phyloP scores from a whole-genome alignment of 257 asterid genomes.

The Lantana camara region DNA sequence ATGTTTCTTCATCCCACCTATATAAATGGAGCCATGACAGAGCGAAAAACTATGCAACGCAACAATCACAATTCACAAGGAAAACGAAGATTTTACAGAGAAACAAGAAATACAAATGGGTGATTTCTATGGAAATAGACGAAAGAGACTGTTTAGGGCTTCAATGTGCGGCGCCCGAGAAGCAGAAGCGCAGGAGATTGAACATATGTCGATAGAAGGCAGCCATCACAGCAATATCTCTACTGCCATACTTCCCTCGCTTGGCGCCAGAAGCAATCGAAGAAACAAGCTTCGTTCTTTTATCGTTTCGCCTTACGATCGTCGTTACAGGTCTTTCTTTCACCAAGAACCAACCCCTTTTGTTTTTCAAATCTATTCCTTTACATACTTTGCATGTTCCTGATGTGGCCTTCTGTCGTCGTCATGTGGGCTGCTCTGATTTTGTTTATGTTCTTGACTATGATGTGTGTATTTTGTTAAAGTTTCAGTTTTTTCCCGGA shows the following conservation, averaged over 20 bases:
- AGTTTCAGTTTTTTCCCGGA: neutral
- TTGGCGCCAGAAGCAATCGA: constrained; percentile 52
- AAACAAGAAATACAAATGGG: constrained; percentile 33
- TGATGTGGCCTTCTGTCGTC: neutral
- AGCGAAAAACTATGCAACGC: neutral
- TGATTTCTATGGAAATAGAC: constrained; percentile 13
- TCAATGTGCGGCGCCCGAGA: constrained; percentile 43
- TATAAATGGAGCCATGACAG: neutral
- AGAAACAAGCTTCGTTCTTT: constrained; percentile 39
- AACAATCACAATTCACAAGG: neutral
- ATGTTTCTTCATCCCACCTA: neutral
- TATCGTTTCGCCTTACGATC: constrained; percentile 57
- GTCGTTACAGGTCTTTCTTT: constrained; percentile 50
- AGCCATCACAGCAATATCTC: constrained; percentile 50
- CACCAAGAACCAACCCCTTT: neutral
- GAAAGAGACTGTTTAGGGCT: constrained; percentile 25
- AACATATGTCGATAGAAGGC: constrained; percentile 43
- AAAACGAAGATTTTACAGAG: neutral
- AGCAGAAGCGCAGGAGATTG: constrained; percentile 29
- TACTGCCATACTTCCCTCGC: constrained; percentile 54
- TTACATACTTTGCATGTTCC: constrained; percentile 1
- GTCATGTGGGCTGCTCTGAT: neutral
- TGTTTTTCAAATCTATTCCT: neutral
- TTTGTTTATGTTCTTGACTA: neutral
- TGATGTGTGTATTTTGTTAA: too few relatives aligned